Base-by-base conservation (phyloP, 2,329 filamentous ascomycete species). In the Pseudogymnoascus destructans region DNA sequence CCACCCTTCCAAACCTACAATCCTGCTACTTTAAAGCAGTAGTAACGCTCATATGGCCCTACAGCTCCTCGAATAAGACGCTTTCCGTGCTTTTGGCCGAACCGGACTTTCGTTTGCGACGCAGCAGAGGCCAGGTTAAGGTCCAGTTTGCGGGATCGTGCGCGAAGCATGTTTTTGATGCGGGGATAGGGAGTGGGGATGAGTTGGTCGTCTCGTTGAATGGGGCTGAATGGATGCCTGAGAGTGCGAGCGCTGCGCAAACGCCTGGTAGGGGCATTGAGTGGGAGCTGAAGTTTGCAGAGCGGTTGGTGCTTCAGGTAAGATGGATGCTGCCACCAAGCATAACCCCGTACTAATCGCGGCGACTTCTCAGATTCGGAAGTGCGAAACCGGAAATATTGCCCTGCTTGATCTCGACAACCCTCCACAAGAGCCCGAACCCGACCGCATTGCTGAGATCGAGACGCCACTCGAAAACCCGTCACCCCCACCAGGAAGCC, bases 11-110 rank as follows among this genome's bases (percentile, higher is more conserved):
- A 11, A 68, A 76, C 10, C 68, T 70, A 21, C 59, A 66, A 2
- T 69, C 72, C 5, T 73, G 73, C 61, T 73, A 74, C 10, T 72
- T 95, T 30, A 78, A 81, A 59, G 90, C 87, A 36, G 76, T 87
- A 13, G 81, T 96, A 19, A 92, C 89, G 7, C 81, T 97, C 33
- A 84, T 89, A 59, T 97, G 92, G 91, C 92, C 92, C 0, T 96
- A 89, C 71, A 95, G 87, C 63, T 86, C 86, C 19, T 82, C 89
- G 23, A 86, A 80, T 27, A 80, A 79, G 57, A 83, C 83, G 36
- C 79, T 90, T 64, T 85, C 89, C 23, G 84, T 96, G 56, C 79
- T 95, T 17, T 79, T 97, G 32, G 87, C 87, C 49, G 91, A 96
- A 66, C 83, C 84, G 49, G 89, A 96, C 69, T 87, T 91, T 66